Conservation (phyloP, 1,139 yeast genomes). For the Nakaseomyces kungkrabaensis region DNA sequence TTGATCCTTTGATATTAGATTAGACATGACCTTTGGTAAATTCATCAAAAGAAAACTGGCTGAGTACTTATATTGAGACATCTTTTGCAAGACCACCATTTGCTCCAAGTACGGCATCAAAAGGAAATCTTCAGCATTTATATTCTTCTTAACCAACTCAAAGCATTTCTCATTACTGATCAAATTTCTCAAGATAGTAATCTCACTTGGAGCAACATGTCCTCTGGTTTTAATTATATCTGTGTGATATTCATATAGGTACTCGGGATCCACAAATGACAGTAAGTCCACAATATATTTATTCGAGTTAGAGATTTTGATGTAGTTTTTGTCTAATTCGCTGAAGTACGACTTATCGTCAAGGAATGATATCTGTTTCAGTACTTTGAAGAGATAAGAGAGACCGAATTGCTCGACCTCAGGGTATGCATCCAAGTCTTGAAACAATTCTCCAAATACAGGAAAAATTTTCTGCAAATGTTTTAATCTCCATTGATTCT, state of each 20-base stretch:
- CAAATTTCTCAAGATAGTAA: slow-evolving; percentile 26
- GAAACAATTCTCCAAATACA: slow-evolving; percentile 21
- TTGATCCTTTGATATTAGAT: slow-evolving; percentile 22
- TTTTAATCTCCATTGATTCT: slow-evolving; percentile 14
- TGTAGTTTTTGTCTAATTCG: slow-evolving; percentile 20
- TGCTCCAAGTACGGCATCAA: slow-evolving; percentile 30
- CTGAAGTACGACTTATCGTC: slow-evolving; percentile 16
- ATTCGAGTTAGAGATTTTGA: slow-evolving; percentile 16
- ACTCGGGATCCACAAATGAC: slow-evolving; percentile 29
- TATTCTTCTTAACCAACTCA: slow-evolving; percentile 14
- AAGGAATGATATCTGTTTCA: slow-evolving; percentile 25
- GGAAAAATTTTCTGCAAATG: slow-evolving; percentile 12
- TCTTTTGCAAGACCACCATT: slow-evolving; percentile 26
- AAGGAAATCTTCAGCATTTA: slow-evolving; percentile 20
- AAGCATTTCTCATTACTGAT: slow-evolving; percentile 19
- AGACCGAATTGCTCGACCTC: slow-evolving; percentile 25
- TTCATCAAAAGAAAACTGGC: slow-evolving; percentile 18
- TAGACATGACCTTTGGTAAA: slow-evolving; percentile 30
- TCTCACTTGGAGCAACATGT: slow-evolving; percentile 17
- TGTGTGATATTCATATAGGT: slow-evolving; percentile 19
- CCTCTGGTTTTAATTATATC: slow-evolving; percentile 14
- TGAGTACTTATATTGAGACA: slow-evolving; percentile 23
- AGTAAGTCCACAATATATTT: slow-evolving; percentile 18
- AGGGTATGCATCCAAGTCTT: slow-evolving; percentile 12
- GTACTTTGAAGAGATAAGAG: slow-evolving; percentile 24